phyloP scores from a whole-genome alignment of 495 filamentous ascomycete species.

The Mycothermus thermophilus region DNA sequence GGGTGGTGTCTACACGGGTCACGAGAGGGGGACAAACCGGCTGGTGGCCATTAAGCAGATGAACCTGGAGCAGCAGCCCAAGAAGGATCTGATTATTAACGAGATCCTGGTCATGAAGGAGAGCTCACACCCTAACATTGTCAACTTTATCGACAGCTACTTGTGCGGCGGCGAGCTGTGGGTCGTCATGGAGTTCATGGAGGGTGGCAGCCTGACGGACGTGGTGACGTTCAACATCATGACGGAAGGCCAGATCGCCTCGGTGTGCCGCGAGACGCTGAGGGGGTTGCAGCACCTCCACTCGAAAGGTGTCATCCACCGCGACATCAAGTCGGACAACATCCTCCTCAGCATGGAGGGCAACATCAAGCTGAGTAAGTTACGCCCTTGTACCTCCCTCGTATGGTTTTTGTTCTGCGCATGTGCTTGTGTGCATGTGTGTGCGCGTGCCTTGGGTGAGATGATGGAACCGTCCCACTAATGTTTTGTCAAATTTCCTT shows the following conservation, averaged over 20 bases:
- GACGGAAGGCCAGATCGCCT: conserved; percentile 92
- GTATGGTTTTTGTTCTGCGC: neutral
- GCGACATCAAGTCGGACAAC: conserved; percentile 98
- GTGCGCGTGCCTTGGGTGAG: too few relatives aligned
- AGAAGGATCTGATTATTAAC: conserved; percentile 98
- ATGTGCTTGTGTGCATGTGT: neutral
- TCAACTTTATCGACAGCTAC: conserved; percentile 97
- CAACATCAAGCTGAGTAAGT: conserved; percentile 94
- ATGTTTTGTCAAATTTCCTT: too few relatives aligned
- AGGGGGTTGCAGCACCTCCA: conserved; percentile 89
- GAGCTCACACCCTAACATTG: conserved; percentile 94
- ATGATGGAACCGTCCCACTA: too few relatives aligned
- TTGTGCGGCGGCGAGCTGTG: conserved; percentile 79
- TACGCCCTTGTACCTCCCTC: conserved; percentile 7
- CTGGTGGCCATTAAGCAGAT: conserved; percentile 99
- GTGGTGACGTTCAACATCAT: conserved; percentile 99
- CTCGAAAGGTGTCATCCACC: conserved; percentile 94
- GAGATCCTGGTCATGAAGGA: conserved; percentile 99
- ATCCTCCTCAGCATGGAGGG: conserved; percentile 89
- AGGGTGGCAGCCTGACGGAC: conserved; percentile 92
- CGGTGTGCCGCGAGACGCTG: conserved; percentile 86
- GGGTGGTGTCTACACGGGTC: conserved; percentile 87
- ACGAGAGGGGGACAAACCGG: conserved; percentile 65
- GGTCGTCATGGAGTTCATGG: conserved; percentile 99
- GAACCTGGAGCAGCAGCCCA: conserved; percentile 96